Evolutionary conservation across 805 yeast genomes (phyloP), one percentile per base, ranked within the genome.

Genomic region (Barnettozyma sucrosica): DNA sequence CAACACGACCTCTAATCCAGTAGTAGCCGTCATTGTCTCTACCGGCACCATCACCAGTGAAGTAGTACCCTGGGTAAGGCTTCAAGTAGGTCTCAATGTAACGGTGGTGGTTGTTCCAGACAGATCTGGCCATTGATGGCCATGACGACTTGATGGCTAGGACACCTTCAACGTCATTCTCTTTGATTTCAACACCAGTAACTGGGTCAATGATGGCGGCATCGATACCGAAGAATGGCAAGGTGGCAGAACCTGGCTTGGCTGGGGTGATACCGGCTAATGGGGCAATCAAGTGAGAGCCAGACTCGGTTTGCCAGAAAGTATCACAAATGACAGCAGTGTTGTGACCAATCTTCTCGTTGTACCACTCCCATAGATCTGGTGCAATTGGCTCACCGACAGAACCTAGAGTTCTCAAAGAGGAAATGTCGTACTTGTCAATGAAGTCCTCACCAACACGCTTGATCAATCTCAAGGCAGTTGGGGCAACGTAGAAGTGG

Each of bases 71-170:
- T 50, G 92, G 88, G 73, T 92, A 93, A 45, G 97, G 96, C 60
- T 82, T 83, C 65, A 93, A 75, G 68, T 93, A 93, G 36, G 98
- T 93, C 52, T 92, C 97, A 61, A 89, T 71, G 71, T 77, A 92
- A 61, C 96, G 82, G 53, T 72, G 70, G 67, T 92, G 95, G 67
- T 90, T 89, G 64, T 83, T 84, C 82, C 83, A 90, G 51, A 93
- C 93, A 46, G 97, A 82, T 72, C 99, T 84, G 26, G 98, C 93
- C 83, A 93, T 90, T n/a, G 97, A 89, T 48, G 99, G 99, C 99
- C 99, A 93, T 33, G 97, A 78, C 43, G 81, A 74, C 63, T 81
- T 83, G 62, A 93, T 80, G 30, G 96, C 97, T 54, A 93, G 75
- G 26, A 93, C 97, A 70, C 99, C 99, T 68, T 89, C 98, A 48